Conservation (phyloP, 2,329 filamentous ascomycete genomes). For the Coniella vitis region DNA sequence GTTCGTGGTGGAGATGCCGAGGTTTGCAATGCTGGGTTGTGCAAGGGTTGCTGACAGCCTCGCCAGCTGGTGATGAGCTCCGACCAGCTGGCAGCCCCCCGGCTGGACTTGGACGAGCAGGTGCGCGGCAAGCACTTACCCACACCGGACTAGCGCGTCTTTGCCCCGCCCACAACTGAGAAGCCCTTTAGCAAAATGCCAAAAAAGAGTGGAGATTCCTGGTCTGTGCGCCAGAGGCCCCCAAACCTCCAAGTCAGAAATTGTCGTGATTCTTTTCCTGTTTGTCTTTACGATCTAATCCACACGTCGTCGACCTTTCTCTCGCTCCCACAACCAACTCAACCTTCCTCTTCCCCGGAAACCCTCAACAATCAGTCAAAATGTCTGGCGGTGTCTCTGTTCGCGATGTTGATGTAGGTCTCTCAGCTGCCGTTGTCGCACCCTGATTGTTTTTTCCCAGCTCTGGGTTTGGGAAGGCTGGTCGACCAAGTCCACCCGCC, state of each 20-base stretch:
- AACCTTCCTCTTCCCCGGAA: conserved; percentile 24
- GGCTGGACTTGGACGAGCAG: background rate
- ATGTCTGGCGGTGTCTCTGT: conserved; percentile 76
- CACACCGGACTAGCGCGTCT: background rate
- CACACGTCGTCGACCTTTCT: conserved; percentile 34
- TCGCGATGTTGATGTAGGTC: conserved; percentile 78
- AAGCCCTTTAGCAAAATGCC: background rate
- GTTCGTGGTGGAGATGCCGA: too few species aligned
- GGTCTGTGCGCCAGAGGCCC: background rate
- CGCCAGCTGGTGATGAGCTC: background rate
- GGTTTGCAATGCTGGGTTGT: too few species aligned
- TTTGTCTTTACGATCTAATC: conserved; percentile 16
- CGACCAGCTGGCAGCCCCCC: background rate
- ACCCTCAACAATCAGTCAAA: conserved; percentile 31
- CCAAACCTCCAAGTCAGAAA: background rate
- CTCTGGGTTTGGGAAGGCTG: too few species aligned
- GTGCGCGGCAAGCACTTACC: background rate
- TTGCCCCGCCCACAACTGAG: background rate
- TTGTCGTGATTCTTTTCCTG: background rate
- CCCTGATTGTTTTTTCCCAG: conserved; percentile 14
- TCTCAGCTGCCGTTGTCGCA: conserved; percentile 23
- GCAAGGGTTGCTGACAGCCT: too few species aligned
- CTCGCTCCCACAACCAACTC: background rate
- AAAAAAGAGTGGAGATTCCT: background rate
- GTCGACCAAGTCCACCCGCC: too few species aligned